These are phyloP conservation scores for Phialophora tarda DNA, from an alignment of 2,329 filamentous ascomycete genomes.

Conservation along the genomic window DNA sequence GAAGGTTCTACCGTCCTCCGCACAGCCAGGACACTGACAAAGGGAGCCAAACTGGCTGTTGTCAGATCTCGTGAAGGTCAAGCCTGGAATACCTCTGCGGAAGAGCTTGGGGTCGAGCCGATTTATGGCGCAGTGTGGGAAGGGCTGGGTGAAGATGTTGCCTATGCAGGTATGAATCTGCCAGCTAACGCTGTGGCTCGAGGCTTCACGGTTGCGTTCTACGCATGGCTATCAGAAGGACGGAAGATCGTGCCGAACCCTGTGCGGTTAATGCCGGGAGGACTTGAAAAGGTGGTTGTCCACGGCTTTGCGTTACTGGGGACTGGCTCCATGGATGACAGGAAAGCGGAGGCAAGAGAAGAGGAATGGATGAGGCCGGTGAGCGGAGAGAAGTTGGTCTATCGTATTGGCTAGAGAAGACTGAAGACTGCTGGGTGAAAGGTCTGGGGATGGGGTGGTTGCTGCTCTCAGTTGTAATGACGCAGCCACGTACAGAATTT, in stretches of 20 bases:
- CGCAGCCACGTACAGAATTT: neutral
- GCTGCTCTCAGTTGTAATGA: neutral
- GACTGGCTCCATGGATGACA: slow-evolving; percentile 3
- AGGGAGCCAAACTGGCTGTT: neutral
- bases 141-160: neutral
- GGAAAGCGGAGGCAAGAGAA: neutral
- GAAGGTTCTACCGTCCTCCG: neutral
- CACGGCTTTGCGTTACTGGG: slow-evolving; percentile 14
- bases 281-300: slow-evolving; percentile 3
- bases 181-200: neutral
- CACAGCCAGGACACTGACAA: slow-evolving; percentile 1
- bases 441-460: neutral
- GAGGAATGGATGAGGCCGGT: slow-evolving; percentile 19
- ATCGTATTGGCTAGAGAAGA: neutral
- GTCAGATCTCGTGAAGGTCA: neutral
- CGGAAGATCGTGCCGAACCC: slow-evolving; percentile 34
- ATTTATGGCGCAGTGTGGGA: neutral
- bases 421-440: neutral
- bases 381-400: slow-evolving; percentile 17
- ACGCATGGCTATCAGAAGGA: slow-evolving; percentile 28
- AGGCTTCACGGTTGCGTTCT: slow-evolving; percentile 7
- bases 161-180: neutral
- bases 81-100: neutral
- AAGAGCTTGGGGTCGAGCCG: neutral
- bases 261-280: slow-evolving; percentile 25